Percentiles rank a stretch among this genome's conserved stretches.
These are phyloP conservation scores for Flaveria brownii DNA, from an alignment of 129 eudicot species.

Conservation along the genomic window DNA sequence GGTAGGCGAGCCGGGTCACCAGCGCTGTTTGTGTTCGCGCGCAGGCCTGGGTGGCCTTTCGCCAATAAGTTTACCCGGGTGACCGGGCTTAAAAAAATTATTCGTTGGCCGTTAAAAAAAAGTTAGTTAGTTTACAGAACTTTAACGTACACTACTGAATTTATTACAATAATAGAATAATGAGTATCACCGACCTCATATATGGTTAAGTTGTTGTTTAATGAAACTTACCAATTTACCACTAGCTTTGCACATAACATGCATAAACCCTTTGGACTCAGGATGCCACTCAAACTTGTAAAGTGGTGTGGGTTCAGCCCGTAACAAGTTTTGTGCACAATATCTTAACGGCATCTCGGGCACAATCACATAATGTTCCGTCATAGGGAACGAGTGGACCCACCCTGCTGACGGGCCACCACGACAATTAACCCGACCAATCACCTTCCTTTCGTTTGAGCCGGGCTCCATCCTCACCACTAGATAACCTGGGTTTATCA, in stretches of 20 bases:
- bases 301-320: slow-evolving; percentile 94
- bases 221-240: slow-evolving; percentile 71
- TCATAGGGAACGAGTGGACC: slow-evolving; percentile 98
- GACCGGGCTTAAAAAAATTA: too few relatives aligned
- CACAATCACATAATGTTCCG: slow-evolving; percentile 81
- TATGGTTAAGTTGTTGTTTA: neutral
- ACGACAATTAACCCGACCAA: slow-evolving; percentile 81
- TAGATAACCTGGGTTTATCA: slow-evolving; percentile 78
- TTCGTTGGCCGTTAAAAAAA: too few relatives aligned
- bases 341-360: slow-evolving; percentile 98
- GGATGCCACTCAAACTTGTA: slow-evolving; percentile 97
- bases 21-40: too few relatives aligned
- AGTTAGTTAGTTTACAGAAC: neutral
- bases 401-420: slow-evolving; percentile 94
- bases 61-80: too few relatives aligned
- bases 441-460: slow-evolving; percentile 71
- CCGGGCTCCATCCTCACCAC: slow-evolving; percentile 87
- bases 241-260: slow-evolving; percentile 95
- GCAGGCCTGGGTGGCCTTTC: too few relatives aligned
- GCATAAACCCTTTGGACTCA: slow-evolving; percentile 81
- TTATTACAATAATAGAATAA: too few relatives aligned
- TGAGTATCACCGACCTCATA: too few relatives aligned
- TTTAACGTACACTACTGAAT: neutral
- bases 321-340: slow-evolving; percentile 79
- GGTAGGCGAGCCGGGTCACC: too few relatives aligned